Base-by-base conservation (phyloP, 192 early-diverging fungal genomes). In the Umbelopsis isabellina region DNA sequence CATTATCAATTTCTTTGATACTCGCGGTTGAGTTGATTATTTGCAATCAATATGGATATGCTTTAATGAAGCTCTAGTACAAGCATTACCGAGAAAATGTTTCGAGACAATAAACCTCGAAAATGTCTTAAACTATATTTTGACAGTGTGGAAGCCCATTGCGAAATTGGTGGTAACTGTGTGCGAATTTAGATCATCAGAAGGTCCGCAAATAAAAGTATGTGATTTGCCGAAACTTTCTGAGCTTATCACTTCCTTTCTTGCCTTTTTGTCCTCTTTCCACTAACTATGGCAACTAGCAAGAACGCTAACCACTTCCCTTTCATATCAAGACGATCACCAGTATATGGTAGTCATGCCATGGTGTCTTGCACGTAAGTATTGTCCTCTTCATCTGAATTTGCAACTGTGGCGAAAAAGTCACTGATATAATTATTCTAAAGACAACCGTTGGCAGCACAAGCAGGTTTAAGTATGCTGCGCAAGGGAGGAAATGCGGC, bases 401-500 rank as follows among this genome's bases (percentile, higher is more conserved):
- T 41, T 35, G 47, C n/a, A 18, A 20, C 27, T 1, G 27, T 30
- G 27, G 27, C 27, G 16, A 58, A 21, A 46, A n/a, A 44, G 37
- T 37, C 55, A 69, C 12, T 66, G 11, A 66, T 46, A 20, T 46
- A 8, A 46, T 50, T 46, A 25, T 79, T 73, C 12, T 82, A 64
- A 45, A 88, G 88, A 46, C 90, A 94, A 79, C 91, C 91, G 11
- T 77, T 92, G 27, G 92, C 92, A 10, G 83, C 84, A 53, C 80
- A 90, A 47, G 86, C 87, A 1, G 92, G 92, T 20, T 73, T 90
- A 2, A 71, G 68, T 13, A 87, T 91, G 21, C 74, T 94, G 10
- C 80, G 78, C 49, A 73, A 74, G 52, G 92, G 92, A 22, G 92
- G 92, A 10, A 94, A 92, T 74, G 91, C 92, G 2, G 92, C 91